These are phyloP conservation scores for Mycena latifolia DNA, from an alignment of 768 basidiomycete species.

Conservation along the genomic window DNA sequence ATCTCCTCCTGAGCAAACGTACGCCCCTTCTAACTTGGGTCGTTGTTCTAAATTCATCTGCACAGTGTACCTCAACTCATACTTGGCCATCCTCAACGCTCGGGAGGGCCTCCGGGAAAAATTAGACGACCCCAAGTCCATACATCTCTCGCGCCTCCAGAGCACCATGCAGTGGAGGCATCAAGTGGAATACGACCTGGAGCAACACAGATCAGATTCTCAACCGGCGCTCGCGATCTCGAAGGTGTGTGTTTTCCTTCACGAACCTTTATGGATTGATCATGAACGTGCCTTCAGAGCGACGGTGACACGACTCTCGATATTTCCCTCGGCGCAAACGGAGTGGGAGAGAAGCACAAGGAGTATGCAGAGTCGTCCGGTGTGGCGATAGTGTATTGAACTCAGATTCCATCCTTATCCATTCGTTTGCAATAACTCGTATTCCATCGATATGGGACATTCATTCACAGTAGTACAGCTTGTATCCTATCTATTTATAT, in stretches of 20 bases:
- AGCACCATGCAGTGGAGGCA: slow-evolving; percentile 23
- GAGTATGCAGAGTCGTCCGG: neutral
- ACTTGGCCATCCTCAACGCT: slow-evolving; percentile 67
- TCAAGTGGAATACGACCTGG: neutral
- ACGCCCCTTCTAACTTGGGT: slow-evolving; percentile 35
- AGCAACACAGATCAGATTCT: slow-evolving; percentile 7
- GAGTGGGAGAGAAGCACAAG: neutral
- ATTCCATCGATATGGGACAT: too few species aligned
- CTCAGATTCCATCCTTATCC: too few species aligned
- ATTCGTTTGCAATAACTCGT: too few species aligned
- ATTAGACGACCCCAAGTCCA: slow-evolving; percentile 51
- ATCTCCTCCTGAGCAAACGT: slow-evolving; percentile 67
- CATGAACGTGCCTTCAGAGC: slow-evolving; percentile 1
- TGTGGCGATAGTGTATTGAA: slow-evolving; percentile 5
- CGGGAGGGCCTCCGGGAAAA: slow-evolving; percentile 54
- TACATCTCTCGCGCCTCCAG: slow-evolving; percentile 55
- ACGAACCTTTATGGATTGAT: neutral
- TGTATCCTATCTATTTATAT: too few species aligned
- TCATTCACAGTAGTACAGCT: too few species aligned
- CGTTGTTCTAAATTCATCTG: neutral
- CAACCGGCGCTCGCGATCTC: neutral
- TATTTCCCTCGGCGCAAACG: neutral
- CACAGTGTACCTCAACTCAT: slow-evolving; percentile 69
- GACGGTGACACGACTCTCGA: slow-evolving; percentile 11
- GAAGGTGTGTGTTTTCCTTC: slow-evolving; percentile 3